These are phyloP conservation scores for Batkoa obscura DNA, from an alignment of 371 early-diverging fungal genomes.

Conservation along the genomic window DNA sequence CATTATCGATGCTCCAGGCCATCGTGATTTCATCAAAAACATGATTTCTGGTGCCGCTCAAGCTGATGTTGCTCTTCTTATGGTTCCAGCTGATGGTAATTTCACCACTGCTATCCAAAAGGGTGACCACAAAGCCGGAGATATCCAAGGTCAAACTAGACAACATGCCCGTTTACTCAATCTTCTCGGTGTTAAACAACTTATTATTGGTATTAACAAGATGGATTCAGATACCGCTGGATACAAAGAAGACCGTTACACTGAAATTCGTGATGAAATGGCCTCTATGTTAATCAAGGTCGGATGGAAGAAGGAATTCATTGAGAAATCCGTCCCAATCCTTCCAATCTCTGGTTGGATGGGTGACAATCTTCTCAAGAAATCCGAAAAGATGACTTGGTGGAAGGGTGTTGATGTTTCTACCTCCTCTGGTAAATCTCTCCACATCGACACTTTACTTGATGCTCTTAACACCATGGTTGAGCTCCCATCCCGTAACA, in stretches of 20 bases:
- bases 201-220: slow-evolving; percentile 3
- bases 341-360: slow-evolving; percentile 3
- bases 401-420: background rate
- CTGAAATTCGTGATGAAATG: slow-evolving; percentile 5
- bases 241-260: slow-evolving; percentile 1
- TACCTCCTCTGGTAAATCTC: background rate
- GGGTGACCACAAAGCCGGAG: slow-evolving; percentile 7
- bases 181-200: slow-evolving; percentile 2
- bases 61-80: slow-evolving; percentile 88
- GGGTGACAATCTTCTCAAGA: background rate
- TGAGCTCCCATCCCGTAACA: slow-evolving; percentile 2
- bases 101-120: slow-evolving; percentile 6
- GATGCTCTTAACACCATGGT: background rate
- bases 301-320: slow-evolving; percentile 5
- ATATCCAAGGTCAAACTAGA: background rate
- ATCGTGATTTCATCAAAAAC: slow-evolving; percentile 97
- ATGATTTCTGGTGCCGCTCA: slow-evolving; percentile 98
- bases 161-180: slow-evolving; percentile 3
- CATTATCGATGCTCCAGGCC: slow-evolving; percentile 95
- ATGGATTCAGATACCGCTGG: slow-evolving; percentile 4
- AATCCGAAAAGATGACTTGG: slow-evolving; percentile 3
- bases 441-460: background rate
- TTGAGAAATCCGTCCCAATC: background rate
- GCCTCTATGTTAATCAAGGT: background rate
- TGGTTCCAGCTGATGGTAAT: slow-evolving; percentile 62